These are phyloP conservation scores for Gilbertella persicaria DNA, from an alignment of 371 early-diverging fungal genomes.

Conservation along the genomic window DNA sequence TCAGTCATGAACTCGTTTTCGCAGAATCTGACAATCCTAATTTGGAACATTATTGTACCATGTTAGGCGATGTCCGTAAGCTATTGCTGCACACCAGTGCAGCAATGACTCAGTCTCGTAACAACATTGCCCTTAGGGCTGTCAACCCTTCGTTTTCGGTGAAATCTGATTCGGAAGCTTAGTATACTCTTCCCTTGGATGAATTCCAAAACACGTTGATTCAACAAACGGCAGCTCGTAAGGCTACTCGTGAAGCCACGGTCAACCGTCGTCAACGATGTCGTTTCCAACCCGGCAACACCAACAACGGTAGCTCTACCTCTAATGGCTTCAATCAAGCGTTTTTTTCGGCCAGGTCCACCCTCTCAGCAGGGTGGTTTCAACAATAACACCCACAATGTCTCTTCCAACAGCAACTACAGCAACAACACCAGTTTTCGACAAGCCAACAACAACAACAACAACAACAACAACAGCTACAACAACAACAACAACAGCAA, in stretches of 20 bases:
- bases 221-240: conserved; percentile 3
- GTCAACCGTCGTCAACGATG: background rate
- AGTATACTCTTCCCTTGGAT: background rate
- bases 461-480: no score
- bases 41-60: background rate
- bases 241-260: background rate
- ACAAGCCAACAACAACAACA: no score
- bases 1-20: conserved; percentile 6
- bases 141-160: conserved; percentile 8
- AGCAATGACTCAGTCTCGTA: conserved; percentile 5
- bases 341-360: conserved; percentile 22
- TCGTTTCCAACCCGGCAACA: background rate
- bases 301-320: background rate
- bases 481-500: no score
- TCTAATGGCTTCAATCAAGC: background rate
- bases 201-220: background rate
- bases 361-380: conserved; percentile 19
- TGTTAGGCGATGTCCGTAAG: conserved; percentile 8
- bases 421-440: no score
- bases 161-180: background rate
- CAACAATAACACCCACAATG: conserved; percentile 2
- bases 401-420: background rate
- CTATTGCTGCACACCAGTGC: conserved; percentile 7
- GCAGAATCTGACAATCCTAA: background rate
- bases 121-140: conserved; percentile 16